Evolutionary conservation across 495 filamentous ascomycete genomes (phyloP), one percentile per base, ranked within the genome.

Genomic region (Geopyxis carbonaria): DNA sequence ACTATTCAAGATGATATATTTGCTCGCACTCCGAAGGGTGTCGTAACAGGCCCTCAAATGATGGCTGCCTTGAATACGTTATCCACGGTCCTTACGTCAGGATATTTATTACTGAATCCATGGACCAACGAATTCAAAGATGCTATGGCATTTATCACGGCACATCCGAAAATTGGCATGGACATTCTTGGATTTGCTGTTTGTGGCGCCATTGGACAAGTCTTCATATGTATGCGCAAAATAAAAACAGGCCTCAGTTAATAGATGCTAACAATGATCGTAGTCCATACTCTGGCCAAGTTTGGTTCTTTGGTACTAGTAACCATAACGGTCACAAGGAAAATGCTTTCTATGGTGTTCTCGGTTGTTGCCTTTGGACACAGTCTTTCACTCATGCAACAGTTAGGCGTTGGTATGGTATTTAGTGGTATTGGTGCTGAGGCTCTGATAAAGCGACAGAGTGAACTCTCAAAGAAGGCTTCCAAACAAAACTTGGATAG

Each of bases 341-440:
- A 97, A 64, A 97, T 97, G 91, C 68, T 94, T 55, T 94, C 85
- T 43, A 97, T 97, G 89, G 79, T 95, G 44, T 67, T 97, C 30
- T 87, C 79, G 44, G 89, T 97, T 19, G 64, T 95, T 37, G 83
- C 80, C 65, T 97, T 94, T 59, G 89, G 91, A 21, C 91, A 97
- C 57, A 69, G 68, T 36, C 64, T 97, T 37, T 77, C 69, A 15
- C 59, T 64, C 24, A 91, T 86, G 65, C 89, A 97, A 62, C 83
- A 83, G 80, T 64, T 93, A 20, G 89, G 89, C 37, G 84, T 97
- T 28, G 75, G 68, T 0, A 67, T 97, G 42, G 89, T 97, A 3
- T 97, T 97, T 62, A 82, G 86, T 22, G 89, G 89, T 24, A 80
- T 97, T 57, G 91, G 85, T 31, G 79, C 85, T 20, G 89, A 97